phyloP scores from a whole-genome alignment of 2,329 filamentous ascomycete genomes.

The Xylaria sp. region DNA sequence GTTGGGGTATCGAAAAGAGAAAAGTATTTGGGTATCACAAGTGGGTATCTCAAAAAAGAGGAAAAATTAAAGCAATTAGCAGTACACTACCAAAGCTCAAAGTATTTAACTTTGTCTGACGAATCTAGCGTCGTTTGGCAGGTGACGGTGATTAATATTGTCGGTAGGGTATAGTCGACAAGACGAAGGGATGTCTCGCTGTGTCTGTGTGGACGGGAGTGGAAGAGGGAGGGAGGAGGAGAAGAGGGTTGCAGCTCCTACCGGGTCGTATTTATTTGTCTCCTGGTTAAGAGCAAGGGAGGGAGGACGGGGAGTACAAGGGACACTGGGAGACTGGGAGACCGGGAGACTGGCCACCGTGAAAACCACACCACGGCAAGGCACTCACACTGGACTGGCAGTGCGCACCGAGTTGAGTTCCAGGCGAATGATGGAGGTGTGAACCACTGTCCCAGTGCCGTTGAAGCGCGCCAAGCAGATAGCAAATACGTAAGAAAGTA shows the following conservation, averaged over 20 bases:
- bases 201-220: slow-evolving; percentile 41
- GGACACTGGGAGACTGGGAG: too few relatives aligned
- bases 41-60: slow-evolving; percentile 64
- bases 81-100: slow-evolving; percentile 36
- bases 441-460: slow-evolving; percentile 21
- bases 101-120: slow-evolving; percentile 29
- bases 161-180: slow-evolving; percentile 25
- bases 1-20: slow-evolving; percentile 50
- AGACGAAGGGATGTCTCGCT: slow-evolving; percentile 30
- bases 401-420: slow-evolving; percentile 19
- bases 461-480: slow-evolving; percentile 29
- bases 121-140: slow-evolving; percentile 32
- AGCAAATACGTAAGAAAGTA: slow-evolving; percentile 31
- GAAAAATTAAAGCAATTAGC: slow-evolving; percentile 47
- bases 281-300: slow-evolving; percentile 42
- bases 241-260: slow-evolving; percentile 46
- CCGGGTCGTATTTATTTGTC: slow-evolving; percentile 50
- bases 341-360: slow-evolving; percentile 31
- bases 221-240: slow-evolving; percentile 44
- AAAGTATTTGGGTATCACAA: slow-evolving; percentile 52
- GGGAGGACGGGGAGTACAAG: slow-evolving; percentile 37
- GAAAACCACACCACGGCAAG: slow-evolving; percentile 27
- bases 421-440: slow-evolving; percentile 28
- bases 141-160: slow-evolving; percentile 25
- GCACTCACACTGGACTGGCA: slow-evolving; percentile 27